Percentiles rank a stretch among this genome's conserved stretches.
These are phyloP conservation scores for Agrostemma githago DNA, from an alignment of 148 eudicot species.

Conservation along the genomic window DNA sequence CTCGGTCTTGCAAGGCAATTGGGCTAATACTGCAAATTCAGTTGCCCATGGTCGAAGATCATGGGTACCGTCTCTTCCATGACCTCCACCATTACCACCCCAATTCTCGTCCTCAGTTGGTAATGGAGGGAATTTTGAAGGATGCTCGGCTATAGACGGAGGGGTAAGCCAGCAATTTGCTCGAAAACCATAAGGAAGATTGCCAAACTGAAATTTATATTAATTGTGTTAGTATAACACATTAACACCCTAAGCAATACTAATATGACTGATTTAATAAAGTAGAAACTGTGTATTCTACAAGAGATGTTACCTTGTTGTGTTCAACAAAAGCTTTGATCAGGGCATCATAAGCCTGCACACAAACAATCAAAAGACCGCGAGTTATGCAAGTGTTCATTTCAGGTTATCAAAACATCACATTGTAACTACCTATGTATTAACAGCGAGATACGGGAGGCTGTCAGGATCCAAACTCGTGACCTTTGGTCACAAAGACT, in stretches of 20 bases:
- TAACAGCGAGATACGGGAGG: too few relatives aligned
- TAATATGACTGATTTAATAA: background rate
- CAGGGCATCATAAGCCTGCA: conserved; percentile 86
- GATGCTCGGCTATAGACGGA: conserved; percentile 59
- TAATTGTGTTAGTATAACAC: conserved; percentile 21
- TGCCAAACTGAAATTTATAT: conserved; percentile 70
- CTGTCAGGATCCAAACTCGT: too few relatives aligned
- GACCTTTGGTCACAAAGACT: too few relatives aligned
- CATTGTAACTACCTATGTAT: too few relatives aligned
- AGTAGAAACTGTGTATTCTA: background rate
- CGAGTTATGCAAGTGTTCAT: background rate
- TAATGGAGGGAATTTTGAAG: conserved; percentile 55
- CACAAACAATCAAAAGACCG: conserved; percentile 5
- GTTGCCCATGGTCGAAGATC: conserved; percentile 92
- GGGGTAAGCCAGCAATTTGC: conserved; percentile 95
- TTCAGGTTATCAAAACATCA: too few relatives aligned
- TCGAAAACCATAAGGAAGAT: conserved; percentile 97
- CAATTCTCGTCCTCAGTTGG: conserved; percentile 86
- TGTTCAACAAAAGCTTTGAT: conserved; percentile 91
- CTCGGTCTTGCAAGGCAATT: conserved; percentile 87
- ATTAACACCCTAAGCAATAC: too few relatives aligned
- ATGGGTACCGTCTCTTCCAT: conserved; percentile 63
- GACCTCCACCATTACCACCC: conserved; percentile 98
- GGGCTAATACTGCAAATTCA: conserved; percentile 75
- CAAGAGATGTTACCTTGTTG: conserved; percentile 61